Conservation (phyloP, 768 basidiomycete species). For the Boletus pseudopeckii region DNA sequence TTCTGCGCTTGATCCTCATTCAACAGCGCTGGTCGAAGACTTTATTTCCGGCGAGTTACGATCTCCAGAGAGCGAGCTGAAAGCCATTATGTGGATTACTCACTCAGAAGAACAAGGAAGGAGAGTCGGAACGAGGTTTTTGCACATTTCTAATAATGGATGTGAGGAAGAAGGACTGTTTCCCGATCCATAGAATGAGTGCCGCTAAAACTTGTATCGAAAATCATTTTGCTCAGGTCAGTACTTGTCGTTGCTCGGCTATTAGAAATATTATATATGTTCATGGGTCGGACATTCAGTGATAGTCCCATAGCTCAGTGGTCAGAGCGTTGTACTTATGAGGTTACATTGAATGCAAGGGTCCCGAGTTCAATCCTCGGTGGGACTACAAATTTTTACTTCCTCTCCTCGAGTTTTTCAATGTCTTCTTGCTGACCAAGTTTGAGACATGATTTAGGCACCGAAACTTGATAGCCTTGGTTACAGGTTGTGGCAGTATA, state of each 20-base stretch:
- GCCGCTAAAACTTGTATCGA: background rate
- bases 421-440: background rate
- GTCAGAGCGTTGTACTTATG: conserved; percentile 64
- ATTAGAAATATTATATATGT: background rate
- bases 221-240: too few relatives aligned
- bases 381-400: conserved; percentile 46
- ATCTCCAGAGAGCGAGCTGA: conserved; percentile 46
- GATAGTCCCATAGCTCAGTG: conserved; percentile 57
- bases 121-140: conserved; percentile 68
- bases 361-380: conserved; percentile 64
- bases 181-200: conserved; percentile 24
- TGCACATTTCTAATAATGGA: conserved; percentile 45
- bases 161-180: conserved; percentile 39
- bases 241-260: background rate
- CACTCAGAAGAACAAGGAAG: conserved; percentile 79
- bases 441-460: background rate
- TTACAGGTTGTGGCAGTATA: background rate
- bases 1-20: conserved; percentile 75
- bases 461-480: background rate
- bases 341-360: conserved; percentile 53
- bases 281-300: rapidly evolving
- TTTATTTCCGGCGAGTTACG: conserved; percentile 52
- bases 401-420: background rate
- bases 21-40: conserved; percentile 64
- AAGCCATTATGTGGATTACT: conserved; percentile 85